A percentile compares a stretch with the other conserved stretches of the same genome.
Conservation (phyloP, 257 asterid species). For the Salvia miltiorrhiza region DNA sequence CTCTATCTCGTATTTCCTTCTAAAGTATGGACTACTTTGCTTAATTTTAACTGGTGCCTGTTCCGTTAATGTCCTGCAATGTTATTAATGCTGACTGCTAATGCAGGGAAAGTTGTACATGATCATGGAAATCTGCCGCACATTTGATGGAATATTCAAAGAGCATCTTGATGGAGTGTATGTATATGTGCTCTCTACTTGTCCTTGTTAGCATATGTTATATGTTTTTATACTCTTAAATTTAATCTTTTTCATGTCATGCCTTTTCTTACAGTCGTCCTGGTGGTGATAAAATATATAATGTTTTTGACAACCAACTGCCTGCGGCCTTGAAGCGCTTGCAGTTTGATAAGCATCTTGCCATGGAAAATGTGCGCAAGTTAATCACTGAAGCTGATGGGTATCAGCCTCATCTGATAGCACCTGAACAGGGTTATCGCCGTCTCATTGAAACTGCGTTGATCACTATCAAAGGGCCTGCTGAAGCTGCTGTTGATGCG, state of each 20-base stretch:
- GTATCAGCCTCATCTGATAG: constrained; percentile 98
- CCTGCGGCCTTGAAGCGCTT: constrained; percentile 97
- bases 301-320: constrained; percentile 87
- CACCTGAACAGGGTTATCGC: constrained; percentile 99
- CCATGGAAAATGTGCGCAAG: constrained; percentile 98
- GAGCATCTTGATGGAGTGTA: constrained; percentile 99
- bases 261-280: constrained; percentile 69
- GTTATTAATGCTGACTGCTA: constrained; percentile 12
- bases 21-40: not conserved
- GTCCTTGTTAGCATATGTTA: not conserved
- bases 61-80: constrained; percentile 8
- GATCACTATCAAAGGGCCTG: constrained; percentile 89
- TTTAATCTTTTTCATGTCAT: constrained; percentile 21
- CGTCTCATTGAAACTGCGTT: constrained; percentile 94
- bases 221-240: constrained; percentile 1
- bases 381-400: constrained; percentile 98
- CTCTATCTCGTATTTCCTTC: not conserved
- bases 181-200: constrained; percentile 18
- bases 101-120: constrained; percentile 94
- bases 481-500: constrained; percentile 97
- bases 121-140: constrained; percentile 96
- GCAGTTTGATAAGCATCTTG: constrained; percentile 96
- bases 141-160: constrained; percentile 88
- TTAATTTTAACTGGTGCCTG: not conserved
- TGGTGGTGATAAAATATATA: constrained; percentile 94